Evolutionary conservation across 1,284 basidiomycete species (phyloP).

Genomic region (Puccinia horiana): DNA sequence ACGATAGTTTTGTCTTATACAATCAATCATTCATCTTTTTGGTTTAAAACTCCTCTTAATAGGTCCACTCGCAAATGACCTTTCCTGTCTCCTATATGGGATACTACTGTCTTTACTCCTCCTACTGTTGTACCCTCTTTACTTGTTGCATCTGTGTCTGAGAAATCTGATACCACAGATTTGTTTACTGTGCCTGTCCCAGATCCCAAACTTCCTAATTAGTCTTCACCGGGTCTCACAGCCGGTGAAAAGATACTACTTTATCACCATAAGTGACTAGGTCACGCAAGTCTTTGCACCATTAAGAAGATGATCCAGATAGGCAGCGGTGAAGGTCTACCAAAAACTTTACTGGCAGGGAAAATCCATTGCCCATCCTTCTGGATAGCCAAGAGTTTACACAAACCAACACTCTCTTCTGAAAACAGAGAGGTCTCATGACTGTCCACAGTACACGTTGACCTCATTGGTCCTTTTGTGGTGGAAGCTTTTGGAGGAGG

Average conservation of each 20-base stretch:
- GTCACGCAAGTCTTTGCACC: not conserved
- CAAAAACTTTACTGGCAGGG: not conserved
- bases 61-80: not conserved
- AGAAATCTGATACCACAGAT: too few relatives aligned
- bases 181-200: not conserved
- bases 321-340: not conserved
- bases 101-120: too few relatives aligned
- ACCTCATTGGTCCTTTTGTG: conserved; percentile 1
- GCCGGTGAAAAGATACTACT: not conserved
- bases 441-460: not conserved
- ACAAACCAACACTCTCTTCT: not conserved
- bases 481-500: not conserved
- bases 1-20: not conserved
- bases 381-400: not conserved
- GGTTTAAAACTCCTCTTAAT: not conserved
- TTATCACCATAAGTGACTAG: not conserved
- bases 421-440: not conserved
- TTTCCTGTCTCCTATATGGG: too few relatives aligned
- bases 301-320: not conserved
- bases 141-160: not conserved
- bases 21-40: not conserved
- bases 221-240: too few relatives aligned
- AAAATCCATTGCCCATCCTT: not conserved
- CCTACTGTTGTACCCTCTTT: not conserved
- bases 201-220: too few relatives aligned